Percentiles rank a stretch among this genome's conserved stretches.
These are phyloP conservation scores for Monosporozyma servazzii DNA, from an alignment of 805 yeast species.

Conservation along the genomic window DNA sequence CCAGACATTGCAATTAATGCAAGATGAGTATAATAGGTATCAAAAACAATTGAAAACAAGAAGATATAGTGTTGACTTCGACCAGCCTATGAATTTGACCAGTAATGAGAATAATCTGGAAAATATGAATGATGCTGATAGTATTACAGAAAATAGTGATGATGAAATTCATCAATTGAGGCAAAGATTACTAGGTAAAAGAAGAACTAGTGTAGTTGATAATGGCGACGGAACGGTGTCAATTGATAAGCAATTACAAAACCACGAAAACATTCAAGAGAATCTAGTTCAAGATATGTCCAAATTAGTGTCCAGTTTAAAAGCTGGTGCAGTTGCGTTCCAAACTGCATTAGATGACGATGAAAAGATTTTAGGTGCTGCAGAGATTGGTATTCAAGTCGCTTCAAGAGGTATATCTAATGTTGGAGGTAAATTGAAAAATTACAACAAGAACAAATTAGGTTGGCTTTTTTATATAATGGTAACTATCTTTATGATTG, in stretches of 20 bases:
- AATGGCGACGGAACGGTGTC: slow-evolving; percentile 6
- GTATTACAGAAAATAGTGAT: slow-evolving; percentile 9
- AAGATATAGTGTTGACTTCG: slow-evolving; percentile 27
- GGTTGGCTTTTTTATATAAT: slow-evolving; percentile 26
- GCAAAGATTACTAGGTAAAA: slow-evolving; percentile 25
- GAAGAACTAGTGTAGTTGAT: slow-evolving; percentile 1
- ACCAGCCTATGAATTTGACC: slow-evolving; percentile 7
- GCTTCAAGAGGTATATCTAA: slow-evolving; percentile 30
- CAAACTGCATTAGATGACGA: slow-evolving; percentile 33
- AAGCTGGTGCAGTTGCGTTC: slow-evolving; percentile 34
- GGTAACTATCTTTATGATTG: slow-evolving; percentile 19
- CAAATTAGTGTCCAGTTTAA: slow-evolving; percentile 30
- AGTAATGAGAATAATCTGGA: neutral
- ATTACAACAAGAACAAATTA: slow-evolving; percentile 26
- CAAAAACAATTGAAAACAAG: slow-evolving; percentile 14
- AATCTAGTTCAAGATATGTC: slow-evolving; percentile 33
- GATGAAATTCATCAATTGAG: slow-evolving; percentile 28
- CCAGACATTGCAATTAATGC: neutral
- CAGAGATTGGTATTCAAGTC: slow-evolving; percentile 34
- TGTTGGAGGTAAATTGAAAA: slow-evolving; percentile 25
- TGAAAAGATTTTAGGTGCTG: slow-evolving; percentile 32
- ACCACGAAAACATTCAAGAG: slow-evolving; percentile 32
- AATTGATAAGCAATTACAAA: slow-evolving; percentile 30
- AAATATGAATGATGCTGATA: neutral
- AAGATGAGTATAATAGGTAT: slow-evolving; percentile 11